These are phyloP conservation scores for Anastatica hierochuntica DNA, from an alignment of 345 rosid species.

Conservation along the genomic window DNA sequence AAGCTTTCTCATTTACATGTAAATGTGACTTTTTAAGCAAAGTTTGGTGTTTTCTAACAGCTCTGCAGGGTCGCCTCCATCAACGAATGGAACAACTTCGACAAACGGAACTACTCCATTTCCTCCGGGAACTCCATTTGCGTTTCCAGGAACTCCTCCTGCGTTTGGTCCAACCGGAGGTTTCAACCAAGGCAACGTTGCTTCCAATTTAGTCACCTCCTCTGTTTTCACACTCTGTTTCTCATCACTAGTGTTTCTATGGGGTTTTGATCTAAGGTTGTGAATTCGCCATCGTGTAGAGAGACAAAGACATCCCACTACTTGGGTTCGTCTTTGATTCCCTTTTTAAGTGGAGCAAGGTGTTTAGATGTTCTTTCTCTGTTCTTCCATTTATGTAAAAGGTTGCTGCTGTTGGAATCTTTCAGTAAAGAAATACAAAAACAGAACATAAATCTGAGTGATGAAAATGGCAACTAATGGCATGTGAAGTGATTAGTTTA, in stretches of 20 bases:
- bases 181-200: constrained; percentile 13
- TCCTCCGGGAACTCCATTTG: no score
- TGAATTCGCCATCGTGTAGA: constrained; percentile 20
- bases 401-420: constrained; percentile 14
- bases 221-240: constrained; percentile 27
- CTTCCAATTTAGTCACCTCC: constrained; percentile 12
- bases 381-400: constrained; percentile 13
- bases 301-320: constrained; percentile 9
- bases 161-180: constrained; percentile 26
- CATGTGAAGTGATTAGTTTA: constrained; percentile 3
- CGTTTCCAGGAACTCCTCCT: not conserved
- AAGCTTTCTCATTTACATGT: not conserved
- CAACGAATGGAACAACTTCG: constrained; percentile 8
- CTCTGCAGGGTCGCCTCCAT: constrained; percentile 22
- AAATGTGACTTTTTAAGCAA: not conserved
- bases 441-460: constrained; percentile 2
- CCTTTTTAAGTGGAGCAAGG: not conserved
- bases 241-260: constrained; percentile 18
- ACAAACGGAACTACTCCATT: constrained; percentile 5
- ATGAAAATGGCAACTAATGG: constrained; percentile 12
- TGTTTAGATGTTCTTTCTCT: constrained; percentile 11
- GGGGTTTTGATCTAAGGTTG: constrained; percentile 15
- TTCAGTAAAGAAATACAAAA: not conserved
- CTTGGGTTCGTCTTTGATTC: constrained; percentile 16
- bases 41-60: constrained; percentile 6